phyloP scores from a whole-genome alignment of 2,329 filamentous ascomycete genomes.

The Paracorniculantispora psalliotae region DNA sequence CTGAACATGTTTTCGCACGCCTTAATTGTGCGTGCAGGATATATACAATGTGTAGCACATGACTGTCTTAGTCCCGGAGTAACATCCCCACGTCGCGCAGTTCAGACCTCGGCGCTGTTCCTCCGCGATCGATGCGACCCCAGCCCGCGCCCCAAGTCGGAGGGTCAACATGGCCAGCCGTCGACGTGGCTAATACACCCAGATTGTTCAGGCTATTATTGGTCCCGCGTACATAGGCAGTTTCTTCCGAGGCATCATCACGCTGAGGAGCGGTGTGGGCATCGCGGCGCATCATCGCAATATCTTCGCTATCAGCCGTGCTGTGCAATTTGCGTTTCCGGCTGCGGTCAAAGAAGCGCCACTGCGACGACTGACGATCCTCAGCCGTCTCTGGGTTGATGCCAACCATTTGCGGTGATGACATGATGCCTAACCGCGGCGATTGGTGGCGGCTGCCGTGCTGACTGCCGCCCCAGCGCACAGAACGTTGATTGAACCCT shows the following conservation, averaged over 20 bases:
- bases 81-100: conserved; percentile 32
- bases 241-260: conserved; percentile 8
- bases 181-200: background rate
- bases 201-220: conserved; percentile 11
- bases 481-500: conserved; percentile 40
- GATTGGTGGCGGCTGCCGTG: conserved; percentile 21
- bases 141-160: conserved; percentile 29
- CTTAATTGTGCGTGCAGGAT: background rate
- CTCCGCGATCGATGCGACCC: conserved; percentile 28
- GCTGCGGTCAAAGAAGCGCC: background rate
- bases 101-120: conserved; percentile 19
- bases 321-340: conserved; percentile 2
- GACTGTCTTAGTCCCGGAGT: conserved; percentile 13
- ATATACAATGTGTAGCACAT: conserved; percentile 12
- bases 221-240: background rate
- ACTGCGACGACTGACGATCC: background rate
- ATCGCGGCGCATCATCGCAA: conserved; percentile 12
- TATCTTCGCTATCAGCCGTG: conserved; percentile 3
- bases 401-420: conserved; percentile 26
- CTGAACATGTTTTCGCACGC: too few relatives aligned
- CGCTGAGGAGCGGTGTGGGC: background rate
- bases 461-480: background rate
- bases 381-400: background rate
- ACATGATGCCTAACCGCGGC: conserved; percentile 38
- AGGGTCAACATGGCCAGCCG: background rate